Conservation (phyloP, 192 early-diverging fungal genomes). For the Coemansia sp. region DNA sequence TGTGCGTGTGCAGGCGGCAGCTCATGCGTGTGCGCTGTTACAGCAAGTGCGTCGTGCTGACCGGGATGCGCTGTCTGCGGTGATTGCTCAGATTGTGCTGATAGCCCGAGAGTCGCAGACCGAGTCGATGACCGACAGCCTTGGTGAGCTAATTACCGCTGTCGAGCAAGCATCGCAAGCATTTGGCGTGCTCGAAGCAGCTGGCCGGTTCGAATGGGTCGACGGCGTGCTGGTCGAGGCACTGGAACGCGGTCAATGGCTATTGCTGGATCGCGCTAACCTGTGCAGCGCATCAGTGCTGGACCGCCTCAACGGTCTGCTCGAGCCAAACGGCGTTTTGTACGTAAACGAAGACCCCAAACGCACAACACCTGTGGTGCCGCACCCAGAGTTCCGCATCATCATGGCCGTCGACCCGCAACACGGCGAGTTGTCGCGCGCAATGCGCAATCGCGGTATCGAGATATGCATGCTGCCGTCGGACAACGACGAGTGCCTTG, state of each 20-base stretch:
- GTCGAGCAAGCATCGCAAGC: neutral
- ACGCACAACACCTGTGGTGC: slow-evolving; percentile 59
- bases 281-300: slow-evolving; percentile 91
- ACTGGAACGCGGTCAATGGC: slow-evolving; percentile 87
- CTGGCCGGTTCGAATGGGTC: slow-evolving; percentile 96
- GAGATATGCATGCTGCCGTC: slow-evolving; percentile 66
- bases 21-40: slow-evolving; percentile 7
- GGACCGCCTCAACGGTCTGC: slow-evolving; percentile 90
- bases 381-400: slow-evolving; percentile 89
- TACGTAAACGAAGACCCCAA: slow-evolving; percentile 88
- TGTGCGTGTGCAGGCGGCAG: neutral
- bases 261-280: slow-evolving; percentile 95
- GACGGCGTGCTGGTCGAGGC: slow-evolving; percentile 92
- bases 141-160: neutral
- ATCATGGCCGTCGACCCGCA: slow-evolving; percentile 95
- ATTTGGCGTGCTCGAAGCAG: slow-evolving; percentile 43
- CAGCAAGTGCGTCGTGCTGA: neutral
- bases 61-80: neutral
- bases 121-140: neutral
- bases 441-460: slow-evolving; percentile 98
- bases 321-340: slow-evolving; percentile 86
- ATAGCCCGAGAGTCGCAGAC: neutral
- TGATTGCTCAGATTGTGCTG: slow-evolving; percentile 2
- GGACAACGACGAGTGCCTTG: neutral
- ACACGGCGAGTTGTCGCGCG: slow-evolving; percentile 90